Base-by-base conservation (phyloP, 805 yeast genomes). In the Teunomyces funiuensis region DNA sequence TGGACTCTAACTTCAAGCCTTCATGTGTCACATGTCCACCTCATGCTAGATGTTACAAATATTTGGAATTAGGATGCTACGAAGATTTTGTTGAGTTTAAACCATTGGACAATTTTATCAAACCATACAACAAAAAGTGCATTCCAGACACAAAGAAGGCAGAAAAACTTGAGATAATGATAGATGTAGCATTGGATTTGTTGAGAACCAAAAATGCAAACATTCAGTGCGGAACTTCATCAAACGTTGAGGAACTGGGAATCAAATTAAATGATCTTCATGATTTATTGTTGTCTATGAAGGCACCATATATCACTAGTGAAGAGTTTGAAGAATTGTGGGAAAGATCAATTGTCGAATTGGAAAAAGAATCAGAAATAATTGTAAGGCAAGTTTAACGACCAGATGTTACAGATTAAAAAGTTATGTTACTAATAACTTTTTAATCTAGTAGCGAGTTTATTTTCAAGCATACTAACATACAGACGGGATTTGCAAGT, bases 241-340 rank as follows among this genome's bases (percentile, higher is more conserved):
- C 31, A 46, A 71, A 73, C 33, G 70, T 71, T 51, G 48, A 54
- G 3, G 75, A 66, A 29, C 78, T 80, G 28, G 86, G 86, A 3
- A 67, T 82, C 27, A 53, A 66, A 3, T 60, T 70, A 33, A 60
- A 53, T 2, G 85, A 79, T 34, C 60, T 82, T 26, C 79, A 78
- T 51, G 74, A 76, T 36, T 67, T 80, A 36, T 72, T 82, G 45
- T 58, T 69, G 36, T 50, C 63, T 17, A 60, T 71, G 61, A 69
- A 71, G 47, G 77, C 76, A 6, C 72, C 73, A 2, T 68, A 69
- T 39, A 74, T 74, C 41, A 61, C 74, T 1, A 77, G 71, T 41
- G 80, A 79, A 26, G 93, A 87, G 47, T 86, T 85, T 58, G 83
- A 84, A 50, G 84, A 79, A 44, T 71, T 85, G 44, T 88, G 96